Conservation (phyloP, 495 filamentous ascomycete species). For the Beverwykella pulmonaria region DNA sequence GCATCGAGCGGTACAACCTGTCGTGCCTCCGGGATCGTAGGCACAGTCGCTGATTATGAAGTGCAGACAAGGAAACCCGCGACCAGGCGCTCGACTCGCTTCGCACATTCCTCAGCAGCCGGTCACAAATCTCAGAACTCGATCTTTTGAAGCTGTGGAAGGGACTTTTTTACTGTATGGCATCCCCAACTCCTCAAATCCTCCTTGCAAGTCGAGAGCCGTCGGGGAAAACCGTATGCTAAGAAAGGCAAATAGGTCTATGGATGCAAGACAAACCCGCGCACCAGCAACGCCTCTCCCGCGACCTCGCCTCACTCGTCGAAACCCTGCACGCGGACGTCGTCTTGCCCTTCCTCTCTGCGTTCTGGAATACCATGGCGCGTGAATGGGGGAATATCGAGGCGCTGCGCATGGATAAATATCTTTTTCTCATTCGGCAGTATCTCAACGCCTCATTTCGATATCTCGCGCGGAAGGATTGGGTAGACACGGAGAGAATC, state of each 20-base stretch:
- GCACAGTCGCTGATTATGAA: conserved; percentile 3
- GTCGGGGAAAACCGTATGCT: background rate
- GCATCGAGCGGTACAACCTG: conserved; percentile 68
- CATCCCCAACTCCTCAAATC: background rate
- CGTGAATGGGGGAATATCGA: conserved; percentile 83
- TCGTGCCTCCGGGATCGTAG: background rate
- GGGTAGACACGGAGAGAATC: conserved; percentile 43
- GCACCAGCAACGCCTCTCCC: conserved; percentile 81
- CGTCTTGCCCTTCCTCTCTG: conserved; percentile 67
- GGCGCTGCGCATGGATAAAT: conserved; percentile 88
- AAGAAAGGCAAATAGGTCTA: conserved; percentile 56
- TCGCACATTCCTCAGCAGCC: conserved; percentile 71
- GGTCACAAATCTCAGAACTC: conserved; percentile 66
- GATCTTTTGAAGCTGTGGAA: conserved; percentile 95
- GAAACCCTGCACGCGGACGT: conserved; percentile 62
- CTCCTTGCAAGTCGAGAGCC: background rate
- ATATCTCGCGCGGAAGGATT: conserved; percentile 50
- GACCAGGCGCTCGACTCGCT: conserved; percentile 63
- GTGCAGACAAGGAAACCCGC: conserved; percentile 37
- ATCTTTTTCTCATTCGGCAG: conserved; percentile 77
- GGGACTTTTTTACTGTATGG: conserved; percentile 86
- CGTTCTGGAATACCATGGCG: conserved; percentile 89
- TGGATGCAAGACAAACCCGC: conserved; percentile 92
- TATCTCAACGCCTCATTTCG: conserved; percentile 71
- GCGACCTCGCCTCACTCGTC: conserved; percentile 74